These are phyloP conservation scores for Linnemannia hyalina DNA, from an alignment of 192 early-diverging fungal species.

Conservation along the genomic window DNA sequence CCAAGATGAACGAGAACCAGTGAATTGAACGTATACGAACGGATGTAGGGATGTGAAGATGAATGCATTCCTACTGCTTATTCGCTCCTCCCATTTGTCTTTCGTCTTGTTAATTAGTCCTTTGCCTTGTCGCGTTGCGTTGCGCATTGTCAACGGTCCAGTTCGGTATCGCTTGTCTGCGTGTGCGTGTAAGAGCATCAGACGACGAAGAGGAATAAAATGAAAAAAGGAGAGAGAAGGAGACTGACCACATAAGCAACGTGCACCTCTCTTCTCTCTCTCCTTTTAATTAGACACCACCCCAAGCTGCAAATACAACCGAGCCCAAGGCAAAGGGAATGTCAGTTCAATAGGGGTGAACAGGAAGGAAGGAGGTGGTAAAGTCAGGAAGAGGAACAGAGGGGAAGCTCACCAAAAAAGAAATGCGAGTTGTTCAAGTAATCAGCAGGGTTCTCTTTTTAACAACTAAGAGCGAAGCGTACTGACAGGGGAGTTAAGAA, in stretches of 20 bases:
- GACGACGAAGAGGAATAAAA: no score
- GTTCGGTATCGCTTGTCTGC: no score
- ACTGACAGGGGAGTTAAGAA: not conserved
- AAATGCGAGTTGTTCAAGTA: conserved; percentile 1
- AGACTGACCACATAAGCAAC: no score
- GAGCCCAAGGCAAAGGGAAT: no score
- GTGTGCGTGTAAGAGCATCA: no score
- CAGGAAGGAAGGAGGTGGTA: not conserved
- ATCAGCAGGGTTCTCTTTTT: conserved; percentile 4
- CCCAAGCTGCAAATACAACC: no score
- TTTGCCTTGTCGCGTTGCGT: not conserved
- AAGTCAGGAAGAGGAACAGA: not conserved
- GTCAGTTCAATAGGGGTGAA: no score
- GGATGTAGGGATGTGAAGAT: not conserved
- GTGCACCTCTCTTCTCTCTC: no score
- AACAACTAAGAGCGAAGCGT: not conserved
- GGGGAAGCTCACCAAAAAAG: not conserved
- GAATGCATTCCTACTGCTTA: not conserved
- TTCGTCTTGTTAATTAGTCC: not conserved
- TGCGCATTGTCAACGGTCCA: no score
- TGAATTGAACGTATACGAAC: not conserved
- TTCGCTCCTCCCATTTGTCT: not conserved
- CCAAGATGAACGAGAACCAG: not conserved
- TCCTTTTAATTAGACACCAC: no score
- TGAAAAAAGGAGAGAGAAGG: no score